Evolutionary conservation across 2,329 filamentous ascomycete genomes (phyloP), one percentile per base, ranked within the genome.

Genomic region (Neofusicoccum kwambonambiense): DNA sequence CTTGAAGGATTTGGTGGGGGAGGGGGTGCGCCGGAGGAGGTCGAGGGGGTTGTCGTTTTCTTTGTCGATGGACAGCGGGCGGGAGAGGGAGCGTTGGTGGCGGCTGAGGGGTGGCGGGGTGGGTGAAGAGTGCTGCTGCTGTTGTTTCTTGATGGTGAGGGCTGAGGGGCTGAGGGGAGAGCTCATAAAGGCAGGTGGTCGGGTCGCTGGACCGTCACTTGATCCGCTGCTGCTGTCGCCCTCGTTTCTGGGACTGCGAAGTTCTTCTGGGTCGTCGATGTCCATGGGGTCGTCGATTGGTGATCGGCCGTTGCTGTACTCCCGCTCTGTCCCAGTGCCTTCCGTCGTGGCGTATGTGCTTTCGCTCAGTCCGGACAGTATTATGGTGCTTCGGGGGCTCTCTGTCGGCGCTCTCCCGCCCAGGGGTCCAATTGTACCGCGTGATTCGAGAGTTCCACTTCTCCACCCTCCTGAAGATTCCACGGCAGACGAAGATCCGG

Each of bases 281-380:
- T 58, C 54, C 41, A 58, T 58, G 1, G 54, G 54, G 41, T 58
- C 17, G 41, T 47, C 56, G 42, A 22, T 15, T 27, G 17, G 41
- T 13, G 56, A 47, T 15, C 11, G 56, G 15, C 42, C 56, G 31
- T 45, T 60, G 56, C 42, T 60, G 56, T 60, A 37, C 22, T 62
- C 58, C 37, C 19, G 17, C 1, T 62, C 47, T 6, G 44, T 62
- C 7, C 47, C 47, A 2, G 58, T 57, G 22, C 52, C 62, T 22
- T 64, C 62, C 12, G 62, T 64, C 3, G 51, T 54, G 7, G 62
- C 45, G 51, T 64, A 64, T 8, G 52, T 35, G 44, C 62, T 64
- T 12, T 64, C 62, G 22, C 62, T 64, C 42, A 64, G 19, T 11
- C 51, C 62, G 11, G 52, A 64, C 19, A 58, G 12, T 13, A 57